These are phyloP conservation scores for Solanum chmielewskii DNA, from an alignment of 257 asterid species.

Conservation along the genomic window DNA sequence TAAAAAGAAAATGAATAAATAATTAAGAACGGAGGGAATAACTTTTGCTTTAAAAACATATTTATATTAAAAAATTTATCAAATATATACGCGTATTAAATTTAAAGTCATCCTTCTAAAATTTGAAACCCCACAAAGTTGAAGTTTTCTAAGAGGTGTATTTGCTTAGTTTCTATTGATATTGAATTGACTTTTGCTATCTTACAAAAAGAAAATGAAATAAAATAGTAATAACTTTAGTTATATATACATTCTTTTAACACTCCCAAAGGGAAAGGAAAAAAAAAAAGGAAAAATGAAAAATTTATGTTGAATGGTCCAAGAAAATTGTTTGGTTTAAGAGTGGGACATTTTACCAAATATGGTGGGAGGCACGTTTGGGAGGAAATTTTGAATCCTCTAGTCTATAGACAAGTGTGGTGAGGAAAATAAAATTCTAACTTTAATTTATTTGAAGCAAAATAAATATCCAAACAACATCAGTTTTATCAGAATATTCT, in stretches of 20 bases:
- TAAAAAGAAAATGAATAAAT: no score
- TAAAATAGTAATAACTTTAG: no score
- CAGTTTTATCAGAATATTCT: neutral
- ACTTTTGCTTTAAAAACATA: neutral
- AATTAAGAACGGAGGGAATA: fast-evolving
- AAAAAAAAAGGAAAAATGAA: neutral
- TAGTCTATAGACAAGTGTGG: neutral
- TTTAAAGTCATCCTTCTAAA: neutral
- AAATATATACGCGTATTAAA: neutral
- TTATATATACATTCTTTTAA: no score
- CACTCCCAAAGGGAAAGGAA: neutral
- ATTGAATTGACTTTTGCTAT: no score
- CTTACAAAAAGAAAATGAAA: no score
- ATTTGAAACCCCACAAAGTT: neutral
- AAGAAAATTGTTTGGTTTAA: neutral
- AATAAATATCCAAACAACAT: neutral
- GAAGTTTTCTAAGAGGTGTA: neutral
- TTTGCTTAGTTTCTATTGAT: no score
- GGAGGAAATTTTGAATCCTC: neutral
- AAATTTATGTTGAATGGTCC: neutral
- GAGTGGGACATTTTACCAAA: constrained; percentile 3
- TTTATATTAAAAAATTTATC: neutral
- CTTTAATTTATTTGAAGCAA: neutral
- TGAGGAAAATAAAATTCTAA: neutral
- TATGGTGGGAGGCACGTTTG: constrained; percentile 5